Evolutionary conservation across 176 grass and related monocot species (phyloP).

Genomic region (bread wheat (Triticum aestivum)): DNA sequence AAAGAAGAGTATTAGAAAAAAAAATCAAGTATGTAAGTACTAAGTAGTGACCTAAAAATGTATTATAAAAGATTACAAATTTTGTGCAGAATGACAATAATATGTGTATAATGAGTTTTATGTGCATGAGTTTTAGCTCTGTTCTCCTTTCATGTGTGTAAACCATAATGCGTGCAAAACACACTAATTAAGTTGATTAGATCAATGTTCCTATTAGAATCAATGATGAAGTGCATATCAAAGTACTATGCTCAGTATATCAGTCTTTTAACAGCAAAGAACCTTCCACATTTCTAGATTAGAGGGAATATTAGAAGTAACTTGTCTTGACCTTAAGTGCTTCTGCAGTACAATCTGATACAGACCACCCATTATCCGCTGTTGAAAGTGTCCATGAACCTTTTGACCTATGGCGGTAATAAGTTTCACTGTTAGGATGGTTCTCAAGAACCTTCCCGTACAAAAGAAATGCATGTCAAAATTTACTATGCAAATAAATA

Average conservation of each 20-base stretch:
- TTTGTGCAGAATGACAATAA: not conserved
- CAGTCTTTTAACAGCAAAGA: not conserved
- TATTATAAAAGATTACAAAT: not conserved
- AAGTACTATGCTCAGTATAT: not conserved
- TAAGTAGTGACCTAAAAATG: not conserved
- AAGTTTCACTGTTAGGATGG: constrained; percentile 23
- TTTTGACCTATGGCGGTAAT: constrained; percentile 55
- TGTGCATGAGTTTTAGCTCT: not conserved
- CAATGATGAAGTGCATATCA: not conserved
- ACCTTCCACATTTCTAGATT: not conserved
- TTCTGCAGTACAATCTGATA: constrained; percentile 53
- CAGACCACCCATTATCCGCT: constrained; percentile 51
- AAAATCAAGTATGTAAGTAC: not conserved
- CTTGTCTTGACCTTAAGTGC: constrained; percentile 44
- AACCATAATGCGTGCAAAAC: not conserved
- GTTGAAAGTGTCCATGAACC: constrained; percentile 69
- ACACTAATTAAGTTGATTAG: not conserved
- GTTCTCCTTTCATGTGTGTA: not conserved
- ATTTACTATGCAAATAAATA: not conserved
- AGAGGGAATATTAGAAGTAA: not conserved
- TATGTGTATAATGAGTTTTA: not conserved
- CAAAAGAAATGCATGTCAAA: not conserved
- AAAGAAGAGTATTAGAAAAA: not conserved
- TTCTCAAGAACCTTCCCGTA: constrained; percentile 36
- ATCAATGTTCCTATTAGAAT: not conserved